phyloP scores from a whole-genome alignment of 352 stramenopile species.

The Phytopythium helicoides region DNA sequence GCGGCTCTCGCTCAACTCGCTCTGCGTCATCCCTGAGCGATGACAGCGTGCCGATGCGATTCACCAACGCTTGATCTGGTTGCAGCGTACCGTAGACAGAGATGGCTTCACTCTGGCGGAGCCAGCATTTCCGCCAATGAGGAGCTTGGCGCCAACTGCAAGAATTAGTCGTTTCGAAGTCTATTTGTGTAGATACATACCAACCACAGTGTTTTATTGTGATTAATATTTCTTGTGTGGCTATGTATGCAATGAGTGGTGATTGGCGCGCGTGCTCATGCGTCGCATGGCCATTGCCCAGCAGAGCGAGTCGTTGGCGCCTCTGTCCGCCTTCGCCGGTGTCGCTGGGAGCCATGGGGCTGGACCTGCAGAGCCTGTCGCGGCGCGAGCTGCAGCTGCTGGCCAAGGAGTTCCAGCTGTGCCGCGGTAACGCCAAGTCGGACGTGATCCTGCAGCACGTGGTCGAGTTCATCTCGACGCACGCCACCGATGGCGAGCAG shows the following conservation, averaged over 20 bases:
- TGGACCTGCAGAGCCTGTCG: conserved; percentile 41
- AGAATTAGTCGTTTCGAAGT: neutral
- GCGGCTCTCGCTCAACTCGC: conserved; percentile 3
- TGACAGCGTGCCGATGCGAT: too few relatives aligned
- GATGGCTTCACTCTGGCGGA: conserved; percentile 2
- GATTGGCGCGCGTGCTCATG: conserved; percentile 1
- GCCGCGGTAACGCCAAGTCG: conserved; percentile 63
- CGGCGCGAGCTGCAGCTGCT: conserved; percentile 64
- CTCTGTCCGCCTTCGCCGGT: too few relatives aligned
- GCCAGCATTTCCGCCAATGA: neutral
- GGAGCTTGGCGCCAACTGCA: too few relatives aligned
- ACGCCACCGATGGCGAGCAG: conserved; percentile 36
- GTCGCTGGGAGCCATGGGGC: neutral
- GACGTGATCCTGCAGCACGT: conserved; percentile 57
- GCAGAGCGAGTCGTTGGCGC: too few relatives aligned
- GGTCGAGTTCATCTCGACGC: conserved; percentile 34
- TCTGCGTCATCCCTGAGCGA: conserved; percentile 6
- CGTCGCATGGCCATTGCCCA: too few relatives aligned
- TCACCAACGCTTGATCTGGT: too few relatives aligned
- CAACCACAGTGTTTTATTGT: too few relatives aligned
- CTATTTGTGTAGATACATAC: neutral
- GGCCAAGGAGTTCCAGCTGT: conserved; percentile 62
- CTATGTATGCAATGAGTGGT: too few relatives aligned
- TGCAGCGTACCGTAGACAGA: too few relatives aligned
- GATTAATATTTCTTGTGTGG: too few relatives aligned